Evolutionary conservation across 2,329 filamentous ascomycete genomes (phyloP).

Genomic region (Epichloe baconii): DNA sequence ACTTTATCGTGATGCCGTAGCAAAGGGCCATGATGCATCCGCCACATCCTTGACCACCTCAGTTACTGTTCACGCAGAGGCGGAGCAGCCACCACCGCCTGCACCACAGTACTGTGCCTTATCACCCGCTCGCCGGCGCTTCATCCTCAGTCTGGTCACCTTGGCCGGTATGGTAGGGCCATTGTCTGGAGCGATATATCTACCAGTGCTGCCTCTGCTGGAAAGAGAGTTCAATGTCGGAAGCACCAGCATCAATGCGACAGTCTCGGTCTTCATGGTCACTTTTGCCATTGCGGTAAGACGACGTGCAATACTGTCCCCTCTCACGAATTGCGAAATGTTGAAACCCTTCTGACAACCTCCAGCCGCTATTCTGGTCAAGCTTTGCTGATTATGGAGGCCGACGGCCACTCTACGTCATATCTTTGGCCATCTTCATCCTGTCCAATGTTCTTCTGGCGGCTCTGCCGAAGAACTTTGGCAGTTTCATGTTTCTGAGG

Average conservation of each 20-base stretch:
- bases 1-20: background rate
- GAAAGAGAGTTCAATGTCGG: conserved; percentile 24
- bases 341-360: background rate
- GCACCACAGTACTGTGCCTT: conserved; percentile 24
- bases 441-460: conserved; percentile 26
- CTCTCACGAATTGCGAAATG: no score
- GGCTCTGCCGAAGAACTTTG: conserved; percentile 23
- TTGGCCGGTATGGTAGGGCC: conserved; percentile 29
- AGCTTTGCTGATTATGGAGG: conserved; percentile 26
- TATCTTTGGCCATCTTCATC: conserved; percentile 26
- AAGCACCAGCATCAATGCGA: conserved; percentile 25
- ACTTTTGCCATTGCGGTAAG: conserved; percentile 26
- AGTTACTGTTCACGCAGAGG: background rate
- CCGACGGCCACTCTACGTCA: conserved; percentile 26
- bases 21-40: background rate
- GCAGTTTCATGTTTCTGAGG: conserved; percentile 24
- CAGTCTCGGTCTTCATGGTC: conserved; percentile 31
- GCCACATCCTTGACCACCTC: background rate
- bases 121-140: conserved; percentile 18
- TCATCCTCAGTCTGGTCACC: conserved; percentile 26
- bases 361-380: conserved; percentile 27
- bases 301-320: no score
- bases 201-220: conserved; percentile 26
- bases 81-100: conserved; percentile 1
- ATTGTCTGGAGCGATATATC: conserved; percentile 29